Base-by-base conservation (phyloP, 1,284 basidiomycete genomes). In the Gomphus bonarii region DNA sequence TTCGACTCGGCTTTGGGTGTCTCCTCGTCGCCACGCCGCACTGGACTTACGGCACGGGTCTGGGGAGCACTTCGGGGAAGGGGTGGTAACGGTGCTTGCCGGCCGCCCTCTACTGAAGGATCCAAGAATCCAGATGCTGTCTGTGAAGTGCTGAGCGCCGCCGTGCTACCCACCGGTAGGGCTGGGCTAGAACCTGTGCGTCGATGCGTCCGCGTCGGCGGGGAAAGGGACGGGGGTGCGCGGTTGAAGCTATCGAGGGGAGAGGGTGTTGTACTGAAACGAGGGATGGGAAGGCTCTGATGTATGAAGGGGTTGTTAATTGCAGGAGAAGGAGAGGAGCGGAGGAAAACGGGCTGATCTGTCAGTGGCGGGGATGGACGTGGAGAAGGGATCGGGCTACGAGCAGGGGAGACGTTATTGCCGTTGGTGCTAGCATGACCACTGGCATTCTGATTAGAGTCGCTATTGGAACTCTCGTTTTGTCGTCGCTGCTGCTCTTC, bases 401-500 rank as follows among this genome's bases (percentile, higher is more conserved):
- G 35, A 18, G 59, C 58, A 22, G 59, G 49, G 14, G 48, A 33
- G 18, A 9, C 28, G 20, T 33, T 22, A 31, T 43, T 20, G 14
- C 48, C 36, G 35, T 18, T 53, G 31, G 50, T 42, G 18, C 9
- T 31, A n/a, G 49, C n/a, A 30, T 50, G 31, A 30, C 28, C 38
- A 10, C 20, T 28, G 36, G 38, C 36, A 35, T n/a, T 35, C 35
- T 22, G 22, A 16, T 30, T 51, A 43, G 31, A 20, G 25, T 43
- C 49, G n/a, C 18, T 42, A n/a, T 28, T 47, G 33, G 44, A 47
- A 33, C 3, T 38, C 25, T 46, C 46, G 50, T 43, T 47, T 64
- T 86, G 79, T 63, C 80, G 82, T 62, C 78, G 75, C 64, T 88
- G 85, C 55, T 87, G 85, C 62, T 85, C 85, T 69, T 90, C 87